Evolutionary conservation across 108 stramenopile species (phyloP).

Genomic region (Cyclotella distinguenda): DNA sequence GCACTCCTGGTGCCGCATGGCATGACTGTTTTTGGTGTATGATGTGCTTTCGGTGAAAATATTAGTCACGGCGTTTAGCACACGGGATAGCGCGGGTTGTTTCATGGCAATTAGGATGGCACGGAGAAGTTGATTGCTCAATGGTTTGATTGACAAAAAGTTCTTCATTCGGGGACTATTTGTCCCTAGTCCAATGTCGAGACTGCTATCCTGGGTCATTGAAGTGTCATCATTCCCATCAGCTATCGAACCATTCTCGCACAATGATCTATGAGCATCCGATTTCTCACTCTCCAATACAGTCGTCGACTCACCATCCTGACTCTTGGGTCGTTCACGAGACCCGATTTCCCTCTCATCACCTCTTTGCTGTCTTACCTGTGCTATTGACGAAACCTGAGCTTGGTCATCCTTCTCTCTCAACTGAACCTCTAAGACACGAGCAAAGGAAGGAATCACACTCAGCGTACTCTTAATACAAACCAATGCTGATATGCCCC

Average conservation of each 20-base stretch:
- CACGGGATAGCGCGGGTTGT: slow-evolving; percentile 62
- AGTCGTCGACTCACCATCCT: slow-evolving; percentile 42
- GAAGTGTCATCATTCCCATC: slow-evolving; percentile 37
- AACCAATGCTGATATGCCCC: slow-evolving; percentile 83
- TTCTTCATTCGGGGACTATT: slow-evolving; percentile 18
- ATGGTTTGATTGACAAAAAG: slow-evolving; percentile 1
- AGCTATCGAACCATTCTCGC: slow-evolving; percentile 13
- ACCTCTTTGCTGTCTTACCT: not conserved
- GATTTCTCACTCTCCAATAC: slow-evolving; percentile 38
- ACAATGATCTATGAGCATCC: slow-evolving; percentile 19
- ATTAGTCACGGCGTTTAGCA: slow-evolving; percentile 59
- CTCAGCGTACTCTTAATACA: slow-evolving; percentile 80
- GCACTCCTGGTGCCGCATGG: slow-evolving; percentile 90
- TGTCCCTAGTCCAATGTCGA: slow-evolving; percentile 73
- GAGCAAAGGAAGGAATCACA: slow-evolving; percentile 65
- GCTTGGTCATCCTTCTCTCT: slow-evolving; percentile 46
- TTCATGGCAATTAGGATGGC: slow-evolving; percentile 76
- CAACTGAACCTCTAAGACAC: slow-evolving; percentile 66
- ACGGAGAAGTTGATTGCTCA: slow-evolving; percentile 66
- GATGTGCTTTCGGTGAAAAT: slow-evolving; percentile 80
- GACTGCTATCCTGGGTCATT: slow-evolving; percentile 51
- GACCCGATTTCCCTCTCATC: not conserved
- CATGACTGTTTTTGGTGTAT: slow-evolving; percentile 73
- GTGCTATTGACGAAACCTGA: not conserved
- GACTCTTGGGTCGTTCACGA: not conserved